phyloP scores from a whole-genome alignment of 768 basidiomycete species.

The Obba rivulosa region DNA sequence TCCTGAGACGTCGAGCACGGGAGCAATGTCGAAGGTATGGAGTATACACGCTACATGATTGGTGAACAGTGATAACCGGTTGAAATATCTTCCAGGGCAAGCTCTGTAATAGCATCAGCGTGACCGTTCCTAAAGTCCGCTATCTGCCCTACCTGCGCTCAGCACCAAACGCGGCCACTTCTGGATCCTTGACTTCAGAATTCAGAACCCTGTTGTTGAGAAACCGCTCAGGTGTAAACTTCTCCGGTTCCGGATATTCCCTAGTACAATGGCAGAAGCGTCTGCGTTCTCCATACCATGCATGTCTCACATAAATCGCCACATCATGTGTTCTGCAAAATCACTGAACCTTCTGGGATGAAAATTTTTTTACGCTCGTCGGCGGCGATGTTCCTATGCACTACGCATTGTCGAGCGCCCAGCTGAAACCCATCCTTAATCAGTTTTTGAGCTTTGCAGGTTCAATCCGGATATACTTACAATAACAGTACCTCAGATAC shows the following conservation, averaged over 20 bases:
- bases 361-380: constrained; percentile 22
- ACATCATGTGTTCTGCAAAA: constrained; percentile 16
- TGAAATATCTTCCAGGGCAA: constrained; percentile 15
- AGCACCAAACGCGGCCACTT: constrained; percentile 16
- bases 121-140: too few species aligned
- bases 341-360: constrained; percentile 21
- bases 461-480: too few species aligned
- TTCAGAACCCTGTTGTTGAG: constrained; percentile 11
- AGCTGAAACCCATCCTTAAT: too few species aligned
- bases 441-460: too few species aligned
- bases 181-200: constrained; percentile 11
- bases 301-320: background rate
- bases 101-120: background rate
- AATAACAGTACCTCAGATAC: too few species aligned
- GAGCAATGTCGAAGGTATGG: constrained; percentile 39
- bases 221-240: constrained; percentile 22
- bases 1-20: constrained; percentile 35
- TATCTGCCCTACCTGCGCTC: constrained; percentile 15
- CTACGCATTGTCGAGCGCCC: too few species aligned
- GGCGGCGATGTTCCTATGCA: constrained; percentile 15
- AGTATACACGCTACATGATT: background rate
- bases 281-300: background rate
- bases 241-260: constrained; percentile 20
- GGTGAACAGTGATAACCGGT: background rate
- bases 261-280: background rate